Percentiles rank a stretch among this genome's conserved stretches.
Conservation (phyloP, 805 yeast genomes). For the Candida qinlingensis region DNA sequence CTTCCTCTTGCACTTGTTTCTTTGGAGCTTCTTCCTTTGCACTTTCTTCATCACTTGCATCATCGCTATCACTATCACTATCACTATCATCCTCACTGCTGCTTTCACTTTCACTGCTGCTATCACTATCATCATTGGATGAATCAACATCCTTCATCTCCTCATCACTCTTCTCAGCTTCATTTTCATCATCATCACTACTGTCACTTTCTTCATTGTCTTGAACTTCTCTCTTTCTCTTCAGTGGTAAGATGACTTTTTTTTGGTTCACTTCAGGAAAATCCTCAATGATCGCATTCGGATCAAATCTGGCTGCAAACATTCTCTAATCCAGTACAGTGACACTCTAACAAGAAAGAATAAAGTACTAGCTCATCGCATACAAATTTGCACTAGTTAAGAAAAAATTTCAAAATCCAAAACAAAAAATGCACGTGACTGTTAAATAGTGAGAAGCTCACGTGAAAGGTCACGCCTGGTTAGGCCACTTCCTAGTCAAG, state of each 20-base stretch:
- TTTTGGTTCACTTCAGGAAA: slow-evolving; percentile 1
- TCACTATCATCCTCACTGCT: slow-evolving; percentile 20
- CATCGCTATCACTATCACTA: slow-evolving; percentile 12
- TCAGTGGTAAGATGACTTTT: slow-evolving; percentile 1
- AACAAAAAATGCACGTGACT: not conserved
- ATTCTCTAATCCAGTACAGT: slow-evolving; percentile 17
- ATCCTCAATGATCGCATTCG: slow-evolving; percentile 26
- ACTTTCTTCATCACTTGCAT: slow-evolving; percentile 7
- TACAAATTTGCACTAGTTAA: too few species aligned
- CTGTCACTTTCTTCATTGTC: not conserved
- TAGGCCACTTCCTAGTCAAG: too few species aligned
- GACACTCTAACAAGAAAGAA: too few species aligned
- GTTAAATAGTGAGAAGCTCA: too few species aligned
- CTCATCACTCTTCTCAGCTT: slow-evolving; percentile 6
- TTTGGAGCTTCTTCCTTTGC: not conserved
- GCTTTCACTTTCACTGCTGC: slow-evolving; percentile 20
- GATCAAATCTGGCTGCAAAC: slow-evolving; percentile 68
- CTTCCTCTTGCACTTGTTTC: too few species aligned
- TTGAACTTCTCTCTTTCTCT: slow-evolving; percentile 21
- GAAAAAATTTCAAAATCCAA: not conserved
- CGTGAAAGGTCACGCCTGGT: too few species aligned
- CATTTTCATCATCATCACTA: slow-evolving; percentile 9
- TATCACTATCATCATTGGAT: slow-evolving; percentile 11
- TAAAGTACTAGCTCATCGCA: not conserved
- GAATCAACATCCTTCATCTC: slow-evolving; percentile 6